Evolutionary conservation across 2,329 filamentous ascomycete species (phyloP).

Genomic region (Trichoderma citrinoviride): DNA sequence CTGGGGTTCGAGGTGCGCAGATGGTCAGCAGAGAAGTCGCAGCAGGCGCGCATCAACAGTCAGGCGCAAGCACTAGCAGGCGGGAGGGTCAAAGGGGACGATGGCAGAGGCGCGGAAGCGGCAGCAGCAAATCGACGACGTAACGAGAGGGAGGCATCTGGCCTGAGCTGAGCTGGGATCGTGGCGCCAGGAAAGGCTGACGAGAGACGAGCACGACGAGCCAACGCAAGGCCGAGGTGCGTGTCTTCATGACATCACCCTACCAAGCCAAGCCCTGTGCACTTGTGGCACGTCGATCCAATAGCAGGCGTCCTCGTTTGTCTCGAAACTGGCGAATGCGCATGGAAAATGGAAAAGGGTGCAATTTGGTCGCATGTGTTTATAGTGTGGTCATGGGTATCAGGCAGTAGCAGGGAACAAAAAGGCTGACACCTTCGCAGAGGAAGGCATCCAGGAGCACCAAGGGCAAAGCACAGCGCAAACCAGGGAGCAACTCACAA

Average conservation of each 20-base stretch:
- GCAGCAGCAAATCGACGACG: neutral
- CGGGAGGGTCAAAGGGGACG: neutral
- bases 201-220: neutral
- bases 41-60: neutral
- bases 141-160: slow-evolving; percentile 2
- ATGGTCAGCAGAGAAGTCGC: slow-evolving; percentile 17
- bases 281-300: slow-evolving; percentile 7
- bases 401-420: neutral
- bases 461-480: neutral
- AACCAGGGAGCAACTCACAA: slow-evolving; percentile 31
- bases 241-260: slow-evolving; percentile 17
- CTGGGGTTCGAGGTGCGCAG: slow-evolving; percentile 27
- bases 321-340: neutral
- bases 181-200: slow-evolving; percentile 14
- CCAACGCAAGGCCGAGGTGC: slow-evolving; percentile 3
- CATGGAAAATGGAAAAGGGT: neutral
- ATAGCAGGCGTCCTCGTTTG: neutral
- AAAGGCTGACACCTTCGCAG: neutral
- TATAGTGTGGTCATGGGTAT: neutral
- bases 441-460: neutral
- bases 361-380: neutral
- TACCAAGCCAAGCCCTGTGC: neutral
- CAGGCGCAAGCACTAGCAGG: neutral
- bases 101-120: neutral
- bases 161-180: slow-evolving; percentile 4